Base-by-base conservation (phyloP, 177 flowering plant genomes). In the Tripterygium wilfordii region DNA sequence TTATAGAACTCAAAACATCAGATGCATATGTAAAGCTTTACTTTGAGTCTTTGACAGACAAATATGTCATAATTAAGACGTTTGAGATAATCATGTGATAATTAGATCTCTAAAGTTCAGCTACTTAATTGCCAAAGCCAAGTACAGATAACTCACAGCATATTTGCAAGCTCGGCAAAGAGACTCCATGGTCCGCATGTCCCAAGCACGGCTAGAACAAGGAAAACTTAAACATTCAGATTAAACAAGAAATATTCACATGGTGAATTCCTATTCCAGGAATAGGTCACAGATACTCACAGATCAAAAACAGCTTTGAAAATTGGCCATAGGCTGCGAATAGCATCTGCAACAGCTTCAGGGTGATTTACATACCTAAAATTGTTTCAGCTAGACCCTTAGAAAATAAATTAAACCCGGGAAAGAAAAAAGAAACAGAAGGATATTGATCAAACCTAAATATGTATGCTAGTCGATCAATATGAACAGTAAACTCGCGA, bases 101-200 rank as follows among this genome's bases (percentile, higher is more conserved):
- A n/a, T n/a, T n/a, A n/a, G n/a, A n/a, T n/a, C n/a, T n/a, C n/a
- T n/a, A n/a, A n/a, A n/a, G n/a, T n/a, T n/a, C n/a, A n/a, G n/a
- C n/a, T 20, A 38, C 24, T 38, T 38, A 36, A 36, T 28, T 19
- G 6, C 36, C 38, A 36, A 33, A n/a, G 10, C 37, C 49, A 1
- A 24, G 42, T 20, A 42, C 12, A 56, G 37, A 19, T 51, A 49
- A 77, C 96, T 78, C 65, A 94, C 99, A 62, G 97, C 95, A 73
- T 83, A 82, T 80, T 90, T 94, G 68, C 97, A 94, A 42, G 99
- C 99, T 46, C 96, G 83, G 68, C 99, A 94, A 51, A 89, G 79
- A 57, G 99, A 76, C 57, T 94, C 99, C 99, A 94, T 94, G 15
- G 96, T 85, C 37, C 92, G 72, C 90, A 85, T 83, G 63, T 94